phyloP scores from a whole-genome alignment of 2,329 filamentous ascomycete species.

The Botryotinia globosa region DNA sequence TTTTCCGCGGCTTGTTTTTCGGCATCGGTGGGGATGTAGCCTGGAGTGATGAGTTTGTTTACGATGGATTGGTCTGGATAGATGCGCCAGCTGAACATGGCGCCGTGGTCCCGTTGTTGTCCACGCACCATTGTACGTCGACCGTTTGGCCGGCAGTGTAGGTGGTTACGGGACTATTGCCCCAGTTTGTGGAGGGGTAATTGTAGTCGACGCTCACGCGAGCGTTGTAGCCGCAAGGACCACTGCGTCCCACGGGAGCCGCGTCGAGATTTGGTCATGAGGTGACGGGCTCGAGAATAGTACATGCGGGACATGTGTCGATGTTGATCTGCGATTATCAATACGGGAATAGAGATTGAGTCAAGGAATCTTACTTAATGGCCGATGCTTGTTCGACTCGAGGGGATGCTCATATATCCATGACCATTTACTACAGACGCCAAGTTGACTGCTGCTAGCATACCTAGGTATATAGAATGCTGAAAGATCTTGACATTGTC shows the following conservation, averaged over 20 bases:
- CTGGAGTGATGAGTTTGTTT: slow-evolving; percentile 48
- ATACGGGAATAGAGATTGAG: neutral
- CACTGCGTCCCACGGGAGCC: slow-evolving; percentile 48
- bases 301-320: slow-evolving; percentile 54
- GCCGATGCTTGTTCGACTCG: slow-evolving; percentile 46
- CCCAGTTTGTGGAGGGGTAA: slow-evolving; percentile 40
- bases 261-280: slow-evolving; percentile 49
- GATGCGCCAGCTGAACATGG: slow-evolving; percentile 55
- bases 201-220: slow-evolving; percentile 47
- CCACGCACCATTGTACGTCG: slow-evolving; percentile 54
- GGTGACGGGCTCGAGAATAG: slow-evolving; percentile 51
- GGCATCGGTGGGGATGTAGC: slow-evolving; percentile 48
- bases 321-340: slow-evolving; percentile 33
- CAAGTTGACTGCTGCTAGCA: neutral
- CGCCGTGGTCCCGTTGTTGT: slow-evolving; percentile 57
- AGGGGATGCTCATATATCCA: slow-evolving; percentile 46
- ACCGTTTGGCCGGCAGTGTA: slow-evolving; percentile 48
- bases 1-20: slow-evolving; percentile 54
- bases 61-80: slow-evolving; percentile 52
- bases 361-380: slow-evolving; percentile 44
- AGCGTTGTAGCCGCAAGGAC: slow-evolving; percentile 54
- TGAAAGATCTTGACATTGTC: neutral
- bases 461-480: neutral
- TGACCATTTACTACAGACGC: slow-evolving; percentile 38
- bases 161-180: slow-evolving; percentile 43